A percentile compares a stretch with the other conserved stretches of the same genome.
These are phyloP conservation scores for Penicillium sumatraense DNA, from an alignment of 2,329 filamentous ascomycete genomes.

Conservation along the genomic window DNA sequence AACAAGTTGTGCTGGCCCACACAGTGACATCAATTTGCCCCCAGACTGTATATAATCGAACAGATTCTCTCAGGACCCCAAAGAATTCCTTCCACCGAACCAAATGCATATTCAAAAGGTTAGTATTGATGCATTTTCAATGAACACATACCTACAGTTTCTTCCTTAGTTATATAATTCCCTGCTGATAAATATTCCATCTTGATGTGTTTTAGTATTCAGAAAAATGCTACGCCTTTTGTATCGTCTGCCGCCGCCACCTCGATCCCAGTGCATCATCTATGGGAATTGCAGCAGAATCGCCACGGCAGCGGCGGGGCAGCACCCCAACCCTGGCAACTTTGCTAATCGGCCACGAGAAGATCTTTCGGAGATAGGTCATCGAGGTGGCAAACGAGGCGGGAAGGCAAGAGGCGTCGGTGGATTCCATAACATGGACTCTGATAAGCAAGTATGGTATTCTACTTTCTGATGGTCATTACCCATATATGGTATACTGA, in stretches of 20 bases:
- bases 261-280: constrained; percentile 7
- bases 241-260: constrained; percentile 2
- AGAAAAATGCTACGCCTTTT: constrained; percentile 12
- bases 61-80: neutral
- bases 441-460: constrained; percentile 32
- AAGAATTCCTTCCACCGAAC: neutral
- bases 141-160: neutral
- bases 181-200: too few species aligned
- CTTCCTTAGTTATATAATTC: neutral
- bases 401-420: constrained; percentile 32
- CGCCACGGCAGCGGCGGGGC: constrained; percentile 21
- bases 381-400: constrained; percentile 33
- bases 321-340: constrained; percentile 40
- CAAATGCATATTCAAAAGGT: neutral
- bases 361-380: constrained; percentile 29
- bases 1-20: too few species aligned
- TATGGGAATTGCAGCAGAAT: constrained; percentile 11
- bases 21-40: neutral
- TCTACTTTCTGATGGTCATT: too few species aligned
- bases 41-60: neutral
- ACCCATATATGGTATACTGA: constrained; percentile 27
- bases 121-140: neutral
- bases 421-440: constrained; percentile 34
- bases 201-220: neutral
- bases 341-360: constrained; percentile 38